Conservation (phyloP, 1,284 basidiomycete genomes). For the Rhodofomes roseus region DNA sequence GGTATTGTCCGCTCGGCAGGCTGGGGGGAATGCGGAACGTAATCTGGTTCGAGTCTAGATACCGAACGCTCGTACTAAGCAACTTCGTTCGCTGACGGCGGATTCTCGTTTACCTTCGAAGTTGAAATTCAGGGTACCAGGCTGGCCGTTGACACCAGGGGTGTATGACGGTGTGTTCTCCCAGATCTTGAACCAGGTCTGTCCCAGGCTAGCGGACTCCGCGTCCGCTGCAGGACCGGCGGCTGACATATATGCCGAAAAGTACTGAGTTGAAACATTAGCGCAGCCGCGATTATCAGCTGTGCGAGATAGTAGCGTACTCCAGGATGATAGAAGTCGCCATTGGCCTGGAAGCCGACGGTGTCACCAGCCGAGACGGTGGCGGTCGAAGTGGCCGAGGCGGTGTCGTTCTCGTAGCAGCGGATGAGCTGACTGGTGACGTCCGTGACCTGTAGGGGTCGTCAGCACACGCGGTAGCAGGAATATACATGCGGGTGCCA, state of each 20-base stretch:
- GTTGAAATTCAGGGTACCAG: conserved; percentile 34
- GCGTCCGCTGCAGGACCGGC: conserved; percentile 39
- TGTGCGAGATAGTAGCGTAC: conserved; percentile 19
- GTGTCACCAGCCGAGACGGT: conserved; percentile 33
- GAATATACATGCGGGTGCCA: neutral
- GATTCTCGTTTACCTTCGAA: conserved; percentile 30
- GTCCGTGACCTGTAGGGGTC: conserved; percentile 34
- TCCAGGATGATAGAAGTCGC: conserved; percentile 31
- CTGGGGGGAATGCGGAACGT: conserved; percentile 40
- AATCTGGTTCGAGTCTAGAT: conserved; percentile 17
- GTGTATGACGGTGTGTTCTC: conserved; percentile 34
- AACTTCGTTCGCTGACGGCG: no score
- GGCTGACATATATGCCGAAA: conserved; percentile 39
- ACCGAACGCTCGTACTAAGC: neutral
- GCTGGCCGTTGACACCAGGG: conserved; percentile 14
- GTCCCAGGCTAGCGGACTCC: conserved; percentile 35
- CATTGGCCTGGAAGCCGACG: conserved; percentile 26
- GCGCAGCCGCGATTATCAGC: neutral
- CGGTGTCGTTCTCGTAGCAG: conserved; percentile 39
- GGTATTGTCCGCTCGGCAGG: conserved; percentile 44
- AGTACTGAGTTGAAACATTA: conserved; percentile 24
- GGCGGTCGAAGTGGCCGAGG: conserved; percentile 34
- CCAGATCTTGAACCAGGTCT: conserved; percentile 50
- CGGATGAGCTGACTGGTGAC: conserved; percentile 40
- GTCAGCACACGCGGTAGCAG: neutral